Conservation (phyloP, 495 filamentous ascomycete genomes). For the Aspergillus hancockii region DNA sequence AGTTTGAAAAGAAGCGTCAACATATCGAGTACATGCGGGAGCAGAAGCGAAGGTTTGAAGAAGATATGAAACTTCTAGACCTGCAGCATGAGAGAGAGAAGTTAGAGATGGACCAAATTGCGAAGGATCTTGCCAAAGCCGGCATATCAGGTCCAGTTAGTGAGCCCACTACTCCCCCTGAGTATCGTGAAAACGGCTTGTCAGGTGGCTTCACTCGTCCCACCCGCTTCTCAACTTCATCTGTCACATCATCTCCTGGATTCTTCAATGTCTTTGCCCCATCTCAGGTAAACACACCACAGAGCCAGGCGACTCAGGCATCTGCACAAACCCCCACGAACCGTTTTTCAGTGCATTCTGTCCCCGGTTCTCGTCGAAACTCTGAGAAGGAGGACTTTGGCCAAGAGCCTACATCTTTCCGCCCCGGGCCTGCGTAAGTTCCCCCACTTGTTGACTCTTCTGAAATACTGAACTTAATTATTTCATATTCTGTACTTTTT, state of each 20-base stretch:
- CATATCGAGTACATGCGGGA: slow-evolving; percentile 85
- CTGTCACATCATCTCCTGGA: slow-evolving; percentile 76
- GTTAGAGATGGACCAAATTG: slow-evolving; percentile 77
- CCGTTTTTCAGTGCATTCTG: slow-evolving; percentile 71
- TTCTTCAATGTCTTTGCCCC: slow-evolving; percentile 72
- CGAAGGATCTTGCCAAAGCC: slow-evolving; percentile 68
- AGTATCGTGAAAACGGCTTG: slow-evolving; percentile 77
- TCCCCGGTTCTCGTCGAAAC: slow-evolving; percentile 78
- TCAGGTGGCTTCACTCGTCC: slow-evolving; percentile 72
- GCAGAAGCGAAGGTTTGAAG: slow-evolving; percentile 80
- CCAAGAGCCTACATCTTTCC: slow-evolving; percentile 36
- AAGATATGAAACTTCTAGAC: slow-evolving; percentile 83
- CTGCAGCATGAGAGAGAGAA: slow-evolving; percentile 78
- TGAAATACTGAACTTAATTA: not conserved
- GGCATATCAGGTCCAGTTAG: slow-evolving; percentile 73
- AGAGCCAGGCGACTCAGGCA: slow-evolving; percentile 51
- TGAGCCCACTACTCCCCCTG: slow-evolving; percentile 96
- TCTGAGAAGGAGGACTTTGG: slow-evolving; percentile 50
- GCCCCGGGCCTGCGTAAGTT: slow-evolving; percentile 45
- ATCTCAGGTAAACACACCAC: slow-evolving; percentile 65
- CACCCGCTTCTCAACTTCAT: slow-evolving; percentile 80
- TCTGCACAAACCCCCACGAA: slow-evolving; percentile 32
- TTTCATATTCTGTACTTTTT: slow-evolving; percentile 15
- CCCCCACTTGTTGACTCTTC: not conserved
- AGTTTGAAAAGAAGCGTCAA: slow-evolving; percentile 91